Base-by-base conservation (phyloP, 169 alveolate genomes). In the Plasmodium ovale region DNA sequence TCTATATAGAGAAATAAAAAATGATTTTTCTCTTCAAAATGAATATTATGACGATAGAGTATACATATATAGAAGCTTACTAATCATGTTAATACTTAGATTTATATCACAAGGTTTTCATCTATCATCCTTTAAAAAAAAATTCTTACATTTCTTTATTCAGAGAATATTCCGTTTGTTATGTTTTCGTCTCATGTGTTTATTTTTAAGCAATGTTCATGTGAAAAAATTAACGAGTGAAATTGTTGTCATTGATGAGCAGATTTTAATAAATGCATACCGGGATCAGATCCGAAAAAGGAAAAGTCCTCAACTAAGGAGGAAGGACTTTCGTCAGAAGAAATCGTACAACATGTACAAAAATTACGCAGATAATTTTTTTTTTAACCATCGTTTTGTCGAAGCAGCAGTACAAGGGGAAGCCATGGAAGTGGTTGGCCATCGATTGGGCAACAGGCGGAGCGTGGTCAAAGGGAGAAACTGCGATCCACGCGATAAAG, bases 341-440 rank as follows among this genome's bases (percentile, higher is more conserved):
- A 82, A 82, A 16, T 64, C 90, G 5, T 82, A 82, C 59, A 82
- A 82, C 33, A 39, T 54, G 84, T 82, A 82, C 49, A 82, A 82
- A 60, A 49, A 62, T 56, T 82, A 82, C 58, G 2, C 90, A 14
- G 90, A 82, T 19, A 65, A 65, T 21, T 82, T 29, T 51, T 59
- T 59, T 39, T 82, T 82, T 25, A 82, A 82, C 29, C 29, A 21
- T 21, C 6, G 44, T 6, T 82, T 82, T 31, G 47, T 65, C 10
- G 49, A 21, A 3, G 47, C 33, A 23, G 51, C 31, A 33, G 16
- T 2, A 47, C 23, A 10, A 21, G 85, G 49, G 35, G 53, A n/a
- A 5, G 54, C 12, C 23, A 47, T 14, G 12, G 56, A 59, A 72
- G 19, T 4, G 0, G 21, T 6, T 1, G 71, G 16, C 7, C 60